These are phyloP conservation scores for Mycena rebaudengoi DNA, from an alignment of 768 basidiomycete genomes.

Conservation along the genomic window DNA sequence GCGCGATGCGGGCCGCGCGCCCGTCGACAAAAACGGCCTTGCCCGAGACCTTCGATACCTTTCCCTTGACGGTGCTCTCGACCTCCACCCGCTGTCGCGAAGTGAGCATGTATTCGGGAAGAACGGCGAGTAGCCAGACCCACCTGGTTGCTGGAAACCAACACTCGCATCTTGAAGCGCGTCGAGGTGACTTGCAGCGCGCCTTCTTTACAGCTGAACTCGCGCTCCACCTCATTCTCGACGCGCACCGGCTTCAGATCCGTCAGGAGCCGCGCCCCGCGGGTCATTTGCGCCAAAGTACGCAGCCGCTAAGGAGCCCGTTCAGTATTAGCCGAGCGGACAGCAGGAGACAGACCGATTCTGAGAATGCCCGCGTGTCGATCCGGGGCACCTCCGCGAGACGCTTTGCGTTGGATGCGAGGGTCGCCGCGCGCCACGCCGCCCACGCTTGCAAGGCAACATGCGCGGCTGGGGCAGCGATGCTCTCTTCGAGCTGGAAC, in stretches of 20 bases:
- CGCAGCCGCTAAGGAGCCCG: slow-evolving; percentile 44
- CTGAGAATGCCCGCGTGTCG: slow-evolving; percentile 33
- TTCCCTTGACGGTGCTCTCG: not conserved
- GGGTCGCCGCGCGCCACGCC: slow-evolving; percentile 45
- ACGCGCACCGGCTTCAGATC: slow-evolving; percentile 51
- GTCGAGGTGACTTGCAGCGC: slow-evolving; percentile 43
- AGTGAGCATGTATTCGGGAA: not conserved
- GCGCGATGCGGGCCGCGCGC: not conserved
- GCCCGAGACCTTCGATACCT: not conserved
- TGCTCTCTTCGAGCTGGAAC: slow-evolving; percentile 39
- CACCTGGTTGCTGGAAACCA: not conserved
- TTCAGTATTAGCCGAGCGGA: not conserved
- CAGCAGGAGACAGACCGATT: slow-evolving; percentile 33
- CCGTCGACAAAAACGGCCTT: not conserved
- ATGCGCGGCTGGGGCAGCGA: slow-evolving; percentile 14
- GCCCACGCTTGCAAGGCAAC: slow-evolving; percentile 56
- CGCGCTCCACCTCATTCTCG: slow-evolving; percentile 55
- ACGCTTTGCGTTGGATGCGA: slow-evolving; percentile 27
- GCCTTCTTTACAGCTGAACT: slow-evolving; percentile 38
- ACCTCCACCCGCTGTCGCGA: not conserved
- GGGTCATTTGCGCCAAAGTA: slow-evolving; percentile 47
- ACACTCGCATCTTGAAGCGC: slow-evolving; percentile 56
- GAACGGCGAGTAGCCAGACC: not conserved
- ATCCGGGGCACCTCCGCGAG: slow-evolving; percentile 29
- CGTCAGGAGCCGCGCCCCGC: slow-evolving; percentile 46